Conservation (phyloP, 306 rosid species). For the Trichosanthes cucumerina region DNA sequence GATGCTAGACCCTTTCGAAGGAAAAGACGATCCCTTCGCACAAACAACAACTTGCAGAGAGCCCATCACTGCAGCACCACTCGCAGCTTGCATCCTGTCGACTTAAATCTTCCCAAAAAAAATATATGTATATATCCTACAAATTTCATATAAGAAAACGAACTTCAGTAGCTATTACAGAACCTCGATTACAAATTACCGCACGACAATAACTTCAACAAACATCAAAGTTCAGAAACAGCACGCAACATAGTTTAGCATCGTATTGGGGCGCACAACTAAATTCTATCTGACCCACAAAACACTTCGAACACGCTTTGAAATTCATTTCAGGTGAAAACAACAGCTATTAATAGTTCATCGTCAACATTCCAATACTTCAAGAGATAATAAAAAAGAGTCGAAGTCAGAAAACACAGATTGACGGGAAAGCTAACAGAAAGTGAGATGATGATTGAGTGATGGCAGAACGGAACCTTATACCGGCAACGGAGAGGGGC, state of each 20-base stretch:
- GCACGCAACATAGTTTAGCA: not conserved
- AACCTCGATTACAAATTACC: not conserved
- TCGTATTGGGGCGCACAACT: not conserved
- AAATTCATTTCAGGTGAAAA: not conserved
- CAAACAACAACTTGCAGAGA: constrained; percentile 46
- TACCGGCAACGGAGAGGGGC: not conserved
- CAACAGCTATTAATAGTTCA: not conserved
- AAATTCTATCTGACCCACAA: not conserved
- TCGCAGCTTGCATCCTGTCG: constrained; percentile 37
- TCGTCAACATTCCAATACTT: not conserved
- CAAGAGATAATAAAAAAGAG: not conserved
- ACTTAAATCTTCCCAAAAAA: not conserved
- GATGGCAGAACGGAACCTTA: not conserved
- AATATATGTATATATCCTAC: too few relatives aligned
- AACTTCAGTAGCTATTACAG: not conserved
- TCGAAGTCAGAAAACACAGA: not conserved
- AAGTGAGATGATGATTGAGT: not conserved
- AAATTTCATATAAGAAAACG: not conserved
- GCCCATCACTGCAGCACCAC: constrained; percentile 43
- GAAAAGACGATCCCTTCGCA: constrained; percentile 29
- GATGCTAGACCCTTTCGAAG: constrained; percentile 20
- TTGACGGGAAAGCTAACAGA: too few relatives aligned
- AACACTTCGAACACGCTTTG: not conserved
- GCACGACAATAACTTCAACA: not conserved
- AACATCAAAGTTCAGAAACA: not conserved